A percentile compares a stretch with the other conserved stretches of the same genome.
Conservation (phyloP, 768 basidiomycete species). For the Agrocybe pediades region DNA sequence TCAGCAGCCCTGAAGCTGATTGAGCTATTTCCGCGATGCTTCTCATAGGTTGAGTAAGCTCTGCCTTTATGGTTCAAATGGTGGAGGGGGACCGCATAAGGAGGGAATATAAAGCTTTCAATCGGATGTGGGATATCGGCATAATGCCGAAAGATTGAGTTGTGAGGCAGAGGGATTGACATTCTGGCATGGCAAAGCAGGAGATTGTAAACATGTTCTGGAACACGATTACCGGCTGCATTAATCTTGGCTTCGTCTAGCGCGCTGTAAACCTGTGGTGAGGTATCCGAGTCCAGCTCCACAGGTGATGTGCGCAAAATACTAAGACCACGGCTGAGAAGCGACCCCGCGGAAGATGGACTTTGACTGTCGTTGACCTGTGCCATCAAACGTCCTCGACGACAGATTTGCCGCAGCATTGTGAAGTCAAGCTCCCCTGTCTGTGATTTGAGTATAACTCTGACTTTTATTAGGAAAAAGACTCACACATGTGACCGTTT, state of each 20-base stretch:
- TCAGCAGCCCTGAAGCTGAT: constrained; percentile 1
- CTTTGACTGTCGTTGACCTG: neutral
- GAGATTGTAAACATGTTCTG: too few relatives aligned
- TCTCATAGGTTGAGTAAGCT: constrained; percentile 6
- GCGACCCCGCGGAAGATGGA: constrained; percentile 3
- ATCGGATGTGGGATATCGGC: constrained; percentile 14
- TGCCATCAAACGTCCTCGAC: constrained; percentile 13
- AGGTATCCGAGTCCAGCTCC: neutral
- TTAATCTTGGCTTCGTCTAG: too few relatives aligned
- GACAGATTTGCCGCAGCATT: constrained; percentile 21
- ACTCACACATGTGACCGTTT: constrained; percentile 20
- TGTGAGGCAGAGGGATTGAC: neutral
- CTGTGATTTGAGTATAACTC: neutral
- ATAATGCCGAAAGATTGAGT: constrained; percentile 5
- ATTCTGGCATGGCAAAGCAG: too few relatives aligned
- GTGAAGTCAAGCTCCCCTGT: constrained; percentile 25
- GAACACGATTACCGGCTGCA: too few relatives aligned
- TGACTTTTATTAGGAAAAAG: neutral
- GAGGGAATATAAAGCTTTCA: constrained; percentile 10
- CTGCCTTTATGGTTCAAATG: constrained; percentile 5
- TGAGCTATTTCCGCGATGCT: constrained; percentile 14
- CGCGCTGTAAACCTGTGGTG: too few relatives aligned
- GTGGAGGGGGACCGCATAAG: neutral
- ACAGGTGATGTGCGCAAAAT: neutral
- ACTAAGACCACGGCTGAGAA: constrained; percentile 6